Evolutionary conservation across 306 rosid species (phyloP).

Genomic region (Cucurbita pepo): DNA sequence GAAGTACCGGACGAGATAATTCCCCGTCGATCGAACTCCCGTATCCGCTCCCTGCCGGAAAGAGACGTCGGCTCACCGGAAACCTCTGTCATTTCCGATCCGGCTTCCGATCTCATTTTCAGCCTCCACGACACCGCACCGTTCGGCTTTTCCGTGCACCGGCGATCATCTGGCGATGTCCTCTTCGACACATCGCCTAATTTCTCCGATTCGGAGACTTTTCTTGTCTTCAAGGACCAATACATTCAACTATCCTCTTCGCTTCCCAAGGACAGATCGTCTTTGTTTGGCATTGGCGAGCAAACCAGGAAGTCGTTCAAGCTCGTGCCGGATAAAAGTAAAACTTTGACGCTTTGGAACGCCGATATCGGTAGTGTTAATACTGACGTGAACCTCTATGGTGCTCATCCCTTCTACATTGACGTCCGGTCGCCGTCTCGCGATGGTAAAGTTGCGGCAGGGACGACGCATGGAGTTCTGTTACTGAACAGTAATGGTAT

Average conservation of each 20-base stretch:
- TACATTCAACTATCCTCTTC: conserved; percentile 59
- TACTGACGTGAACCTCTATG: conserved; percentile 49
- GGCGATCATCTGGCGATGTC: conserved; percentile 43
- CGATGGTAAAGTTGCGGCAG: conserved; percentile 26
- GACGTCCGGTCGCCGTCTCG: conserved; percentile 38
- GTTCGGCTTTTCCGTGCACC: conserved; percentile 48
- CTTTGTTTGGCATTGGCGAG: conserved; percentile 61
- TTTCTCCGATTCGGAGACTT: conserved; percentile 18
- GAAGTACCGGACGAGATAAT: conserved; percentile 48
- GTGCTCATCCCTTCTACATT: conserved; percentile 79
- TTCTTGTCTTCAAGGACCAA: conserved; percentile 58
- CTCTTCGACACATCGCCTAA: conserved; percentile 38
- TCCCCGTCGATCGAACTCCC: conserved; percentile 16
- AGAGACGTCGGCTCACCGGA: background rate
- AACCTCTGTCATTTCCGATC: conserved; percentile 8
- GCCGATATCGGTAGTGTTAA: conserved; percentile 31
- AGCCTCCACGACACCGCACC: conserved; percentile 51
- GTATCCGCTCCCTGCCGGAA: conserved; percentile 3
- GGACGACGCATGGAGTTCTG: conserved; percentile 65
- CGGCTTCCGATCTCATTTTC: conserved; percentile 47
- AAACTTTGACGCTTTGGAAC: conserved; percentile 50
- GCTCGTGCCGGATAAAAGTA: conserved; percentile 24
- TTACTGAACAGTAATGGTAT: conserved; percentile 65
- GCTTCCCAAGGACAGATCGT: conserved; percentile 34
- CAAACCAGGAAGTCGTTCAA: conserved; percentile 54